These are phyloP conservation scores for Phytopythium kandeliae DNA, from an alignment of 352 stramenopile species.

Conservation along the genomic window DNA sequence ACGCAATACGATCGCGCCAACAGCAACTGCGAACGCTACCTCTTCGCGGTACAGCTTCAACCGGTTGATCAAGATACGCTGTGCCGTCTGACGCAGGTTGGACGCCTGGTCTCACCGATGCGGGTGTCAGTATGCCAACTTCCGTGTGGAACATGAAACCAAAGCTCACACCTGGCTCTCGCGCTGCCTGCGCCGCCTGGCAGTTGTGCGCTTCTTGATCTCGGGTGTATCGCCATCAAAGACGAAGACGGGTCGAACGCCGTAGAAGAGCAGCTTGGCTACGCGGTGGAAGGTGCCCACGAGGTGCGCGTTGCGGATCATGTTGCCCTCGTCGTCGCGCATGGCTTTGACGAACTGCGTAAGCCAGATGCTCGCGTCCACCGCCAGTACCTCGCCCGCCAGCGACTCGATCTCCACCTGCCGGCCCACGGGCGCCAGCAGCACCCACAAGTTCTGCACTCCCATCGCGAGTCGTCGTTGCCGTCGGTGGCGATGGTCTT, in stretches of 20 bases:
- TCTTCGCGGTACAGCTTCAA: conserved; percentile 56
- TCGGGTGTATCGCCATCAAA: conserved; percentile 98
- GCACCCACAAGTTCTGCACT: conserved; percentile 97
- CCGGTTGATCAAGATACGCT: conserved; percentile 93
- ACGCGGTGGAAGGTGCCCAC: conserved; percentile 93
- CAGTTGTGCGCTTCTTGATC: conserved; percentile 92
- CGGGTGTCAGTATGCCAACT: neutral
- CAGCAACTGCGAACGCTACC: conserved; percentile 11
- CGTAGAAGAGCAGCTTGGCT: conserved; percentile 93
- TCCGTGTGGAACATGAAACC: neutral
- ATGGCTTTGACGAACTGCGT: conserved; percentile 99
- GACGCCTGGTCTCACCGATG: conserved; percentile 19
- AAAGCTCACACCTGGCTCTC: conserved; percentile 34
- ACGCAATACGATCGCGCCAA: neutral
- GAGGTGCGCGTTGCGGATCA: conserved; percentile 95
- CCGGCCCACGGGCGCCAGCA: conserved; percentile 94
- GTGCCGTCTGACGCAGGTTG: conserved; percentile 90
- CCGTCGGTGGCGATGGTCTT: too few species aligned
- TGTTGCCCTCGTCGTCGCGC: conserved; percentile 92
- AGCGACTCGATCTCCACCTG: conserved; percentile 98
- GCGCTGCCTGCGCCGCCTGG: conserved; percentile 53
- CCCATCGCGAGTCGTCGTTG: conserved; percentile 77
- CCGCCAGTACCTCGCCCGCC: conserved; percentile 92
- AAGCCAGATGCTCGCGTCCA: conserved; percentile 99
- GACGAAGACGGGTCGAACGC: conserved; percentile 97